Base-by-base conservation (phyloP, 2,329 filamentous ascomycete genomes). In the Dichotomopilus funicola region DNA sequence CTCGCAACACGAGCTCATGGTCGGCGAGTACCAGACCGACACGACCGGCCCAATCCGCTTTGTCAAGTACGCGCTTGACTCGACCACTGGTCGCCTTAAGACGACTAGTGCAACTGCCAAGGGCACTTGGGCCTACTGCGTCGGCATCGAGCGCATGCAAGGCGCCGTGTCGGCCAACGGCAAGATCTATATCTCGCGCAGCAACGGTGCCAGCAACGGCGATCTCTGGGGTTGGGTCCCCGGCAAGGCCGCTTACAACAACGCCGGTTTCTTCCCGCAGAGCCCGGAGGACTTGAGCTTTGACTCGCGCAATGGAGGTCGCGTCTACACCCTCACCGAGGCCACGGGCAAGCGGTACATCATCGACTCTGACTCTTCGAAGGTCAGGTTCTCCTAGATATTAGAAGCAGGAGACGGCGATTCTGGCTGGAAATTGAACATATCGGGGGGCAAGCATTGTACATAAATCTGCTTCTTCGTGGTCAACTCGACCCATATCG, bases 281-380 rank as follows among this genome's bases (percentile, higher is more conserved):
- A 65, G 67, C 5, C 62, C 68, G 38, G 68, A 71, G 58, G 70
- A 71, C 49, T 37, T 70, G 57, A 69, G 65, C 48, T 71, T 65
- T 52, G 66, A 71, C 57, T 63, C 64, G 55, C 58, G 60, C 13
- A 49, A 36, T 6, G 59, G 53, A 1, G 56, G 59, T 13, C 49
- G 54, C 9, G 42, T 64, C 13, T 62, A 60, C 50, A 63, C 59
- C 9, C 27, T 61, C 34, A 66, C 62, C 2, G 56, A 58, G 42
- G 31, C 4, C 5, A 35, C 42, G 31, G 54, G 54, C 2, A 35
- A 38, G 19, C 35, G 56, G 43, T 58, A 58, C 19, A 56, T 58
- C n/a, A 43, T 58, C 10, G 53, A 55, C 11, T 52, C 38, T 12
- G 42, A 33, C 5, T 37, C 35, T 4, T 35, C n/a, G 27, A 35